Base-by-base conservation (phyloP, 1,284 basidiomycete species). In the Lignosus rhinocerotis region DNA sequence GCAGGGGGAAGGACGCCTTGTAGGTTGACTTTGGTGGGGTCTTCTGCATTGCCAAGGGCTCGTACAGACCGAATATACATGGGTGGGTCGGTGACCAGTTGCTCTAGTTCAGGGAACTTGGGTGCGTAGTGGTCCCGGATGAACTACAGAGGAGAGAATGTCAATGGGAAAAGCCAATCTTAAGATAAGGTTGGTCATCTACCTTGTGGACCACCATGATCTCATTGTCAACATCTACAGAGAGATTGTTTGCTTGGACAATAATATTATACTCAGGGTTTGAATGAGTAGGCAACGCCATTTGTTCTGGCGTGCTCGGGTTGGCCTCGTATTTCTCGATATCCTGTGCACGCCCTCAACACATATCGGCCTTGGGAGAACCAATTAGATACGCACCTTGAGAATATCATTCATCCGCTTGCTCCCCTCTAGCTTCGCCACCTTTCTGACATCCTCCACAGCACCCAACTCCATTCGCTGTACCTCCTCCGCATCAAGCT, bases 221-320 rank as follows among this genome's bases (percentile, higher is more conserved):
- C 74, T 99, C 97, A 69, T 99, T 99, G 75, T 99, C 97, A 1
- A 99, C 89, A 67, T 99, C 97, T 17, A 99, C 97, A 1, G 95
- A 95, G 59, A 98, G 80, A 76, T 99, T 99, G 79, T 99, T 99
- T 12, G 96, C 94, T 66, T 93, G 88, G 2, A 99, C 97, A 67
- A 99, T 98, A 59, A 99, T 81, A 60, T 90, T 87, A 76, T 99
- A 99, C 74, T 99, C 97, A 0, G 94, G 93, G 71, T 96, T 96
- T 63, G 96, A 84, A 73, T 96, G 94, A 0, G 94, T 86, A 12
- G 93, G 92, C 41, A 82, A 79, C 2, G 83, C 83, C 82, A 87
- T 92, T 65, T 88, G 84, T 62, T 94, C 90, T 11, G 86, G 81
- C 0, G 93, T 87, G 49, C 87, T 87, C 2, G 90, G 90, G 55